Conservation (phyloP, 208 protist genomes). For the Leishmania arabica region DNA sequence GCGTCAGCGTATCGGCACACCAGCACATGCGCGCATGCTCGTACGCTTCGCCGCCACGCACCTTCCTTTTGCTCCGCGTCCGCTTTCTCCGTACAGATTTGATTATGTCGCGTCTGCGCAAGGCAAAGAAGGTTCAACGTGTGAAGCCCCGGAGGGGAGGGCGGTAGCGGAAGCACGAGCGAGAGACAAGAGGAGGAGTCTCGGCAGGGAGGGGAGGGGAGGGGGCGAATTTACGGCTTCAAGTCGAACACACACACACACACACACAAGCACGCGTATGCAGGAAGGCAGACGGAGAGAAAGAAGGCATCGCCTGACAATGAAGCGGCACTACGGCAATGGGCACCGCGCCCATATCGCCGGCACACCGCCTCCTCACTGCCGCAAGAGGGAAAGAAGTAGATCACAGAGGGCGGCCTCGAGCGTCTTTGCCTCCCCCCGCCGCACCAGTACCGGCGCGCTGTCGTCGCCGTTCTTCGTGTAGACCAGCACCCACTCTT, state of each 20-base stretch:
- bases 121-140: background rate
- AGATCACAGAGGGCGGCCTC: slow-evolving; percentile 57
- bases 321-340: background rate
- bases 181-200: background rate
- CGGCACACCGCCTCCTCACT: background rate
- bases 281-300: background rate
- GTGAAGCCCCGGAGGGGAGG: too few relatives aligned
- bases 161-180: background rate
- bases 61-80: background rate
- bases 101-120: background rate
- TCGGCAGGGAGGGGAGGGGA: background rate
- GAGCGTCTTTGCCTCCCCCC: slow-evolving; percentile 45
- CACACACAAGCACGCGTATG: background rate
- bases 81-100: background rate
- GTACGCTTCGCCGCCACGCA: background rate
- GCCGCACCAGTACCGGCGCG: slow-evolving; percentile 31
- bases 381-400: slow-evolving; percentile 38
- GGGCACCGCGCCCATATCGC: background rate
- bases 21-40: background rate
- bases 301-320: background rate
- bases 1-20: background rate
- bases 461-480: slow-evolving; percentile 30
- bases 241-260: background rate
- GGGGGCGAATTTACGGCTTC: too few relatives aligned
- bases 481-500: slow-evolving; percentile 75